phyloP scores from a whole-genome alignment of 2,329 filamentous ascomycete genomes.

The Monilinia fructicola region DNA sequence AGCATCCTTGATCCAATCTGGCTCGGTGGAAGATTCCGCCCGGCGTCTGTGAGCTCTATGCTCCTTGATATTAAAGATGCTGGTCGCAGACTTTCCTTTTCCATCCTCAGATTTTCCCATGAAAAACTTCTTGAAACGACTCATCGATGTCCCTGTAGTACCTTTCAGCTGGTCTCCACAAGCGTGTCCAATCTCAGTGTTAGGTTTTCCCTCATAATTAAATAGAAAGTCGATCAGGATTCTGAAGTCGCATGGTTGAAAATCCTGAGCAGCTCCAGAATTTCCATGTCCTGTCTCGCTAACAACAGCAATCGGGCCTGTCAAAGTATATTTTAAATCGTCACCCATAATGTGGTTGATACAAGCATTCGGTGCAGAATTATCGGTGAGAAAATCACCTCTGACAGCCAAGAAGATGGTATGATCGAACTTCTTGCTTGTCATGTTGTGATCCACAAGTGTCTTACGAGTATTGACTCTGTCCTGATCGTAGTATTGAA shows the following conservation, averaged over 20 bases:
- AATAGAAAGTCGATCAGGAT: conserved; percentile 11
- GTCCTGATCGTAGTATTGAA: conserved; percentile 13
- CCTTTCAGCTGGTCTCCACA: not conserved
- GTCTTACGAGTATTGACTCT: not conserved
- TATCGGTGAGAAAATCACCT: not conserved
- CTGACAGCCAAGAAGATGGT: not conserved
- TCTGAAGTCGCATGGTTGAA: conserved; percentile 1
- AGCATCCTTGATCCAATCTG: not conserved
- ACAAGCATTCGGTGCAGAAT: not conserved
- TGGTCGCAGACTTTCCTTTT: not conserved
- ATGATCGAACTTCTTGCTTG: conserved; percentile 16
- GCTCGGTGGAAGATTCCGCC: not conserved
- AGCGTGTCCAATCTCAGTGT: not conserved
- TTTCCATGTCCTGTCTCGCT: not conserved
- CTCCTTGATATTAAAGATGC: not conserved
- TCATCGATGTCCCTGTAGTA: not conserved
- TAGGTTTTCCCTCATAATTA: conserved; percentile 1
- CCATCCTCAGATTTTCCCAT: not conserved
- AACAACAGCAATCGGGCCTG: conserved; percentile 6
- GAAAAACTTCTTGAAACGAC: not conserved
- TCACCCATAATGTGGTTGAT: not conserved
- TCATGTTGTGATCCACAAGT: conserved; percentile 7
- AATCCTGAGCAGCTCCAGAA: not conserved
- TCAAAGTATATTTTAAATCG: not conserved
- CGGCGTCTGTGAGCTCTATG: not conserved